Evolutionary conservation across 2,329 filamentous ascomycete genomes (phyloP), one percentile per base, ranked within the genome.

Genomic region (Ciborinia camelliae): DNA sequence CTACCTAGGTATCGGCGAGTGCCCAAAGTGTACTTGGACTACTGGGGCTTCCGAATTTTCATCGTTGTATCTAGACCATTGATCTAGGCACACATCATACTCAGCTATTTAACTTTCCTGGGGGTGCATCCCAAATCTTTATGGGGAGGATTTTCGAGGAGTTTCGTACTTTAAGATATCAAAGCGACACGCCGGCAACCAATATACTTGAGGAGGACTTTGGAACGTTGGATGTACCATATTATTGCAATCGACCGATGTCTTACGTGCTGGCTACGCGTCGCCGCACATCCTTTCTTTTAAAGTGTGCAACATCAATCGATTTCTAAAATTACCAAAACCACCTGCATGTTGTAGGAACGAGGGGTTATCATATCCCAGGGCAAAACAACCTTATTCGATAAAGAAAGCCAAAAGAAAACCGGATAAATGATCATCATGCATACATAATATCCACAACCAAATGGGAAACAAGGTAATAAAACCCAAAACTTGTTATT

Each of bases 231-330:
- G 20, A 58, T 45, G 39, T 45, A 23, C 10, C 39, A 58, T 26
- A 47, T 26, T 26, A 47, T 26, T 47, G 55, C 14, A 28, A 58
- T 58, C 55, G 28, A 35, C 47, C 55, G 55, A 58, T 58, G 28
- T 18, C 30, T 58, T 35, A 47, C 55, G 35, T 58, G 12, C 43
- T 4, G 4, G 18, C 4, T 45, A 47, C 54, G 39, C 18, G 41
- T 58, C 41, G 55, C 41, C 41, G 55, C 41, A 47, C 18, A 58
- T 58, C 55, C 55, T 58, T 58, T 18, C 30, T 45, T 4, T 12
- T 47, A 20, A 47, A 58, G n/a, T 45, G 12, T 30, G 14, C 4
- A 35, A 37, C 10, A 54, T 54, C 51, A 54, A n/a, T 15, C 32
- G 18, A 20, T 12, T 47, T 47, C 41, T 26, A 47, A 58, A 47